These are phyloP conservation scores for Sporobolomyces pararoseus DNA, from an alignment of 768 basidiomycete species.

Conservation along the genomic window DNA sequence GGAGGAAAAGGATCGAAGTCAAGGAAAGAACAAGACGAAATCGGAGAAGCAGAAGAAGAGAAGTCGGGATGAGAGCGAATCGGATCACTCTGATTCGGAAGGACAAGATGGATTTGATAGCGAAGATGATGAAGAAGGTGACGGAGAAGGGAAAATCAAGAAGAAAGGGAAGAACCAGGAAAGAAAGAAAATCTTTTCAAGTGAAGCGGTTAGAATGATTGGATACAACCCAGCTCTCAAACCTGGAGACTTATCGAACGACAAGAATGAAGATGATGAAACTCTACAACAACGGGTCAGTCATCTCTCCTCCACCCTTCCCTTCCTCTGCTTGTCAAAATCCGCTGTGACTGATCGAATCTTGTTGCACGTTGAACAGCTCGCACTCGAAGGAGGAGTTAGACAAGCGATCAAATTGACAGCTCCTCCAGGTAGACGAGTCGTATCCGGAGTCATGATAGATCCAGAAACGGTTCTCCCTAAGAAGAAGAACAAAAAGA, in stretches of 20 bases:
- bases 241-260: slow-evolving; percentile 11
- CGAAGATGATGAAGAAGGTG: neutral
- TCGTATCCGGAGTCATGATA: slow-evolving; percentile 9
- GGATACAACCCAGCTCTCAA: slow-evolving; percentile 33
- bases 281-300: slow-evolving; percentile 19
- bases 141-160: too few relatives aligned
- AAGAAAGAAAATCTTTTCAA: slow-evolving; percentile 24
- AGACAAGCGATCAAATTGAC: slow-evolving; percentile 16
- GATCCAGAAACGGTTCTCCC: neutral
- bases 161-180: neutral
- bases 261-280: slow-evolving; percentile 14
- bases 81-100: too few relatives aligned
- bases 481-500: neutral
- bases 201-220: slow-evolving; percentile 28
- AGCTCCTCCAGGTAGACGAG: slow-evolving; percentile 10
- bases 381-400: slow-evolving; percentile 27
- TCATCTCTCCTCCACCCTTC: neutral
- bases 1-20: neutral
- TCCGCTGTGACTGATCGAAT: neutral
- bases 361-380: too few relatives aligned
- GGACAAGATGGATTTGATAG: neutral
- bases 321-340: too few relatives aligned
- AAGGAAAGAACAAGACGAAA: neutral
- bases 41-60: neutral
- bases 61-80: neutral